Percentiles rank a stretch among this genome's conserved stretches.
Conservation (phyloP, 2,329 filamentous ascomycete species). For the Colletotrichum sp. region DNA sequence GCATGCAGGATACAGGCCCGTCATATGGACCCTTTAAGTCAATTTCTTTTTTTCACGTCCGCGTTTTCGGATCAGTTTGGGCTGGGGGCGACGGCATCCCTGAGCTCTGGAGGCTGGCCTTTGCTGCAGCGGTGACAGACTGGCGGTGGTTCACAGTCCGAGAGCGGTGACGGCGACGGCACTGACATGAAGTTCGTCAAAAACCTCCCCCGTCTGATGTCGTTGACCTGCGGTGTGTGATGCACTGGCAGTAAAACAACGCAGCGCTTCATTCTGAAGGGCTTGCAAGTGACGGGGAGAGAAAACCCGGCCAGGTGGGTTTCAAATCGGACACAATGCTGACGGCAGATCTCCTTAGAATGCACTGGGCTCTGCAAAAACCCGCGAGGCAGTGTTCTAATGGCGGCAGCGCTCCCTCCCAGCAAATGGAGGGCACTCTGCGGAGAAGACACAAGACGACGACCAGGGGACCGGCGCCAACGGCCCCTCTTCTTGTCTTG, state of each 20-base stretch:
- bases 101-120: not conserved
- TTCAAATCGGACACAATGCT: conserved; percentile 14
- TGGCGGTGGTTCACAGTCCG: not conserved
- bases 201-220: not conserved
- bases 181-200: not conserved
- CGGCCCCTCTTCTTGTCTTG: not conserved
- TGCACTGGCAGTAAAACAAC: not conserved
- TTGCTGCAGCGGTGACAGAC: not conserved
- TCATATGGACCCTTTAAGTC: conserved; percentile 5
- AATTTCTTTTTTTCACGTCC: not conserved
- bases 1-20: conserved; percentile 8
- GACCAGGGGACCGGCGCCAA: conserved; percentile 3
- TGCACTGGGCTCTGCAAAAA: not conserved
- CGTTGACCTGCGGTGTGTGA: not conserved
- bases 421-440: not conserved
- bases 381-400: conserved; percentile 1
- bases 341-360: not conserved
- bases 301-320: not conserved
- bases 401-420: not conserved
- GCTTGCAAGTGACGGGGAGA: not conserved
- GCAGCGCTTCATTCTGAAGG: not conserved
- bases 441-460: not conserved
- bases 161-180: not conserved
- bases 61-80: not conserved
- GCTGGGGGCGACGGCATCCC: not conserved